phyloP scores from a whole-genome alignment of 306 rosid genomes.

The Ormosia emarginata region DNA sequence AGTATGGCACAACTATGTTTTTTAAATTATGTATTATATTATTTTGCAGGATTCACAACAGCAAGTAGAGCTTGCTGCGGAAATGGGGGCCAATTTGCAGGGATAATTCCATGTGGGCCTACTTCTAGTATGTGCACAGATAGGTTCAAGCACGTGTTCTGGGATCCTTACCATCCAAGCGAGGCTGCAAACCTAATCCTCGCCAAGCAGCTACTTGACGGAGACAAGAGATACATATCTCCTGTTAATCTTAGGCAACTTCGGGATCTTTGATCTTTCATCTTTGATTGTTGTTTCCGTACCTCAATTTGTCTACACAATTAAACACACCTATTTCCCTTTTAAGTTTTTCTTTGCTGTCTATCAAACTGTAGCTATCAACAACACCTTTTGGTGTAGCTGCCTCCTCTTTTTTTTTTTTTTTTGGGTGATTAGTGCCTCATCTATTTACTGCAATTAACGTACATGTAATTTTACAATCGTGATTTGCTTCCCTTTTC shows the following conservation, averaged over 20 bases:
- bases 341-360: neutral
- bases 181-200: conserved; percentile 82
- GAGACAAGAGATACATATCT: conserved; percentile 60
- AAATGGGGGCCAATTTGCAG: conserved; percentile 91
- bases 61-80: conserved; percentile 86
- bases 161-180: conserved; percentile 98
- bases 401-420: neutral
- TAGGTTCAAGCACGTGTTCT: conserved; percentile 71
- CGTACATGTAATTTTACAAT: neutral
- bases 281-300: conserved; percentile 14
- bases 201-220: conserved; percentile 75
- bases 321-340: neutral
- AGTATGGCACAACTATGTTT: no score
- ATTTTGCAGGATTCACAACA: conserved; percentile 62
- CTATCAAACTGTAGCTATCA: neutral
- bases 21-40: no score
- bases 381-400: neutral
- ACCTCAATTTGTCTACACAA: neutral
- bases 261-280: conserved; percentile 40
- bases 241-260: conserved; percentile 88
- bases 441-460: neutral
- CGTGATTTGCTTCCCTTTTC: neutral
- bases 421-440: neutral
- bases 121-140: conserved; percentile 73
- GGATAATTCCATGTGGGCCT: conserved; percentile 92